Evolutionary conservation across 2,329 filamentous ascomycete species (phyloP).

Genomic region (Fusarium armeniacum): DNA sequence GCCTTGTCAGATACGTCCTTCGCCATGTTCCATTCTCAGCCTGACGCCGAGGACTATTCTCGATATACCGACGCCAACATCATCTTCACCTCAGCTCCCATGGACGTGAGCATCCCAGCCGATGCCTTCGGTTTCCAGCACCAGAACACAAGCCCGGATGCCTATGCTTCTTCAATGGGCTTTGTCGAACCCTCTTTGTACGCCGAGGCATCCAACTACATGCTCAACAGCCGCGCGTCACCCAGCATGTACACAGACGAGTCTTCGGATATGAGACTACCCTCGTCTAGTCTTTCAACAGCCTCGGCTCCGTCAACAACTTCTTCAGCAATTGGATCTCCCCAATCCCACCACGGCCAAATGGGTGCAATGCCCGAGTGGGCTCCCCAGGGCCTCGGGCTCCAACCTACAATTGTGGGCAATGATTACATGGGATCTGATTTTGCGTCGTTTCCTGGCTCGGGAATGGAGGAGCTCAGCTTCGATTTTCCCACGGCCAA

Average conservation of each 20-base stretch:
- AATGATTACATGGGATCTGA: conserved; percentile 67
- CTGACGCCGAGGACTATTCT: conserved; percentile 58
- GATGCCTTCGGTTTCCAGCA: conserved; percentile 61
- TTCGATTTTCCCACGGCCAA: conserved; percentile 66
- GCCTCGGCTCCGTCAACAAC: conserved; percentile 73
- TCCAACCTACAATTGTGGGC: conserved; percentile 75
- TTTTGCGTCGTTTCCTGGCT: conserved; percentile 67
- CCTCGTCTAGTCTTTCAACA: conserved; percentile 72
- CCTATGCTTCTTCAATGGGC: conserved; percentile 54
- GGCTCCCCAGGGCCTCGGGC: conserved; percentile 66
- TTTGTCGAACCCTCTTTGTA: conserved; percentile 64
- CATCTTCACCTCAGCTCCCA: conserved; percentile 57
- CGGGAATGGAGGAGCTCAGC: conserved; percentile 65
- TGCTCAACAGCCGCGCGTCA: conserved; percentile 63
- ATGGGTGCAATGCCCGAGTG: conserved; percentile 71
- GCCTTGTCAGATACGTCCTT: conserved; percentile 51
- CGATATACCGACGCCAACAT: conserved; percentile 62
- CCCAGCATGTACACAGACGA: conserved; percentile 66
- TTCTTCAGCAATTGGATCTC: conserved; percentile 77
- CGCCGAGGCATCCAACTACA: conserved; percentile 59
- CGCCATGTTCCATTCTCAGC: conserved; percentile 50
- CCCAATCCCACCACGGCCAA: conserved; percentile 72
- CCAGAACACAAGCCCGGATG: conserved; percentile 53
- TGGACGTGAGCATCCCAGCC: conserved; percentile 65
- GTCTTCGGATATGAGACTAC: conserved; percentile 61